Evolutionary conservation across 202 grass and related monocot genomes (phyloP), one percentile per base, ranked within the genome.

Genomic region (Zizania palustris): DNA sequence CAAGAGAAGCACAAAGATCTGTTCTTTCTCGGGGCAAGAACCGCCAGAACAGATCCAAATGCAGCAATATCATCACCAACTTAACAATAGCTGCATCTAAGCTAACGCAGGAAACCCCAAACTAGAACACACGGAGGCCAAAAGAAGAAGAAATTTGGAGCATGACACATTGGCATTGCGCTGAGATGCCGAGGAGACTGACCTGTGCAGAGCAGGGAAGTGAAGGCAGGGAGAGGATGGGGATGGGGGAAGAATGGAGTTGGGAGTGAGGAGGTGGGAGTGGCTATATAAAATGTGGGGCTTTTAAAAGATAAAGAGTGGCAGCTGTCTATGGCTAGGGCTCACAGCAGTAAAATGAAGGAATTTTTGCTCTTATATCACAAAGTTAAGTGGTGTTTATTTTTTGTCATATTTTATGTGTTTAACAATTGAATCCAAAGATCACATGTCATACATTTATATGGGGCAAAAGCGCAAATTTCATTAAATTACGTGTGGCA

Each of bases 21-120:
- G 72, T 35, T 84, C 71, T 67, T 72, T 67, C 72, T 84, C 54
- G 71, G 76, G n/a, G 39, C 71, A 67, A 53, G 86, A 85, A 81
- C 71, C 11, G 36, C 3, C 22, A 69, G 74, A 40, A 46, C 35
- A 81, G 77, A 85, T 85, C 77, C 81, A 81, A 88, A 67, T 81
- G 66, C 51, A 80, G 4, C 70, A 3, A 60, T 13, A 42, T 1
- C 28, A n/a, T 28, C 28, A 28, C 28, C 28, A 6, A 35, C 3
- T 63, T 19, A 53, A 36, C 38, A 0, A 2, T 36, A 46, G 70
- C 49, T 18, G 8, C 33, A 38, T 60, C 73, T 60, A 57, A 43
- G 28, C 34, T 70, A 60, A 5, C 28, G n/a, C 15, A 9, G 37
- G 12, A 63, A 63, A 28, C 16, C 35, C 28, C 48, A 50, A 46